Conservation (phyloP, 2,329 filamentous ascomycete species). For the Cytospora piceae region DNA sequence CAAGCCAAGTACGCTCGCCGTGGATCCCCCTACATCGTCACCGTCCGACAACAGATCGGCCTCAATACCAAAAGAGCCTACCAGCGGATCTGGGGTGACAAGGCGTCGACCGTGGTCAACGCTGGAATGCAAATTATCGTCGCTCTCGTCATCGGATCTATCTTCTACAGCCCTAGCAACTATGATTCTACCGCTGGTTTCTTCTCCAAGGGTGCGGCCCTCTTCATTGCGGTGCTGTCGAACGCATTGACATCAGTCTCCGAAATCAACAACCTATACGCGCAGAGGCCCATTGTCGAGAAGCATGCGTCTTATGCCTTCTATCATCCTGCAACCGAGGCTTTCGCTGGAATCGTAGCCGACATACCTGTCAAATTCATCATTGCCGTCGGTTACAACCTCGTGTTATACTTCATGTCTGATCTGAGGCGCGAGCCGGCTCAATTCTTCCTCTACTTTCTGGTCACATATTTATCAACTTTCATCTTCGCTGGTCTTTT, state of each 20-base stretch:
- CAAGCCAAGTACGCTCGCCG: conserved; percentile 58
- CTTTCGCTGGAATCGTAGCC: conserved; percentile 55
- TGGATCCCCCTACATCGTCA: conserved; percentile 62
- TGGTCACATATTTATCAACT: conserved; percentile 69
- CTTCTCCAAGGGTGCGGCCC: conserved; percentile 56
- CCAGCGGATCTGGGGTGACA: conserved; percentile 57
- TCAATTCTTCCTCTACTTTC: conserved; percentile 76
- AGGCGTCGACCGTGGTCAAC: conserved; percentile 50
- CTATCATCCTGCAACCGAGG: conserved; percentile 57
- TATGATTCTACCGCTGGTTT: conserved; percentile 55
- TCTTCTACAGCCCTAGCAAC: conserved; percentile 53
- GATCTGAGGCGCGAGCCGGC: conserved; percentile 60
- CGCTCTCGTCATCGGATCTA: conserved; percentile 63
- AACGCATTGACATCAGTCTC: conserved; percentile 40
- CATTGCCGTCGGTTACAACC: conserved; percentile 54
- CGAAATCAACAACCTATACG: conserved; percentile 54
- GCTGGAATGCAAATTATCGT: conserved; percentile 56
- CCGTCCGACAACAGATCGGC: conserved; percentile 55
- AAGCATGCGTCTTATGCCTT: conserved; percentile 55
- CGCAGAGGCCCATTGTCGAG: conserved; percentile 52
- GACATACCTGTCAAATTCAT: conserved; percentile 63
- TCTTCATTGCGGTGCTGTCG: conserved; percentile 59
- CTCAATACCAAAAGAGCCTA: conserved; percentile 56
- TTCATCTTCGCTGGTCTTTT: conserved; percentile 79
- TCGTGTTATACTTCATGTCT: conserved; percentile 62